phyloP scores from a whole-genome alignment of 768 basidiomycete genomes.

The Serendipita sp. region DNA sequence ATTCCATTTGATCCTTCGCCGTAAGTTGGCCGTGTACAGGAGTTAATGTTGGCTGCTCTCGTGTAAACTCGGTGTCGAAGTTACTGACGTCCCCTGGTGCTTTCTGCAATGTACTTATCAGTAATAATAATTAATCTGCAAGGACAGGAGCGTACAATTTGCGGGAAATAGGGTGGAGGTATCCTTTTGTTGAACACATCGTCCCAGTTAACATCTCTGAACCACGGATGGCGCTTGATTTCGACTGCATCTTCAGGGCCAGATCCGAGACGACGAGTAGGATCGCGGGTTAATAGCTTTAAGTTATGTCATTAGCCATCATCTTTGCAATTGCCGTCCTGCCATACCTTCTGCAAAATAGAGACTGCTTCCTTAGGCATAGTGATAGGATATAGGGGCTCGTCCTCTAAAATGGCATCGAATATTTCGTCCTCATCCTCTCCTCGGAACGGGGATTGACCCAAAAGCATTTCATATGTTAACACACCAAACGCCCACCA shows the following conservation, averaged over 20 bases:
- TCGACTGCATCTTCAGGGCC: conserved; percentile 88
- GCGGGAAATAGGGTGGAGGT: conserved; percentile 93
- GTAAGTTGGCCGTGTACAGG: conserved; percentile 93
- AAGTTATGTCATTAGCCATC: background rate
- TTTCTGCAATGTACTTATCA: conserved; percentile 11
- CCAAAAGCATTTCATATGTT: conserved; percentile 96
- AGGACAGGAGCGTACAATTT: conserved; percentile 45
- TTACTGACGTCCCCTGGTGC: conserved; percentile 33
- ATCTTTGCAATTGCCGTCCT: background rate
- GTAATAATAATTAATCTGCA: background rate
- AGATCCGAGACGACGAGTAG: conserved; percentile 76
- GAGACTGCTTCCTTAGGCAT: conserved; percentile 98
- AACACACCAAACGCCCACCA: conserved; percentile 99
- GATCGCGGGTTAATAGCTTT: conserved; percentile 86
- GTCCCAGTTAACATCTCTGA: conserved; percentile 94
- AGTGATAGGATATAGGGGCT: conserved; percentile 95
- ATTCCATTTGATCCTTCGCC: conserved; percentile 81
- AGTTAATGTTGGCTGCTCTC: conserved; percentile 90
- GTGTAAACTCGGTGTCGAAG: conserved; percentile 95
- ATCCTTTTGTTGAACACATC: conserved; percentile 96
- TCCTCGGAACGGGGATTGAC: conserved; percentile 97
- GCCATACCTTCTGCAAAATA: conserved; percentile 73
- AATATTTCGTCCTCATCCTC: conserved; percentile 99
- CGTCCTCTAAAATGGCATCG: conserved; percentile 96
- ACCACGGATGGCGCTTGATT: conserved; percentile 95